These are phyloP conservation scores for Puccinia hordei DNA, from an alignment of 1,284 basidiomycete genomes.

Conservation along the genomic window DNA sequence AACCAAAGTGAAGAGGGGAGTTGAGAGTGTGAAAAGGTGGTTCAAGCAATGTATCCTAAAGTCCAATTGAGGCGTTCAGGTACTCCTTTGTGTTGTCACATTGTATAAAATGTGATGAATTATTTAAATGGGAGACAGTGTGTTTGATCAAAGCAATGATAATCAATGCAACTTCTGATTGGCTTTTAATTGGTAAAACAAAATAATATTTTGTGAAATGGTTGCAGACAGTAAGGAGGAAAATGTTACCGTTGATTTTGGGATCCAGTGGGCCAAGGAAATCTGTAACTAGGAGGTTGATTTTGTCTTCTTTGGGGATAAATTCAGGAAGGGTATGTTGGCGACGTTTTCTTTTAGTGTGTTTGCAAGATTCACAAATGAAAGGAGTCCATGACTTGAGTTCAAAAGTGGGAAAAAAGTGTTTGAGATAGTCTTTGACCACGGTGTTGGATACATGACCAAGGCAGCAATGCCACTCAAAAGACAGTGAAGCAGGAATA, in stretches of 20 bases:
- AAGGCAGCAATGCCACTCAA: background rate
- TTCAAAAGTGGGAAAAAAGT: background rate
- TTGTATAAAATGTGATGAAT: no score
- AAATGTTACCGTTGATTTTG: no score
- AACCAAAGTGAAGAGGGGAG: background rate
- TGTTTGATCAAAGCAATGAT: background rate
- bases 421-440: background rate
- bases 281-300: background rate
- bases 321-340: no score
- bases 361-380: background rate
- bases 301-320: no score
- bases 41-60: conserved; percentile 8
- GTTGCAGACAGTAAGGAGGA: no score
- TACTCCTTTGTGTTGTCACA: conserved; percentile 16
- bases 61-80: background rate
- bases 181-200: background rate
- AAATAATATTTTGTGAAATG: no score
- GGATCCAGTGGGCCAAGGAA: background rate
- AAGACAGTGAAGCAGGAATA: background rate
- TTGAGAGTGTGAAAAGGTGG: background rate
- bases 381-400: conserved; percentile 5
- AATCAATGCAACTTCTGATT: background rate
- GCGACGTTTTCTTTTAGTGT: background rate
- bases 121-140: background rate
- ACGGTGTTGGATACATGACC: conserved; percentile 4